These are phyloP conservation scores for Novymonas esmeraldas DNA, from an alignment of 208 protist genomes.

Conservation along the genomic window DNA sequence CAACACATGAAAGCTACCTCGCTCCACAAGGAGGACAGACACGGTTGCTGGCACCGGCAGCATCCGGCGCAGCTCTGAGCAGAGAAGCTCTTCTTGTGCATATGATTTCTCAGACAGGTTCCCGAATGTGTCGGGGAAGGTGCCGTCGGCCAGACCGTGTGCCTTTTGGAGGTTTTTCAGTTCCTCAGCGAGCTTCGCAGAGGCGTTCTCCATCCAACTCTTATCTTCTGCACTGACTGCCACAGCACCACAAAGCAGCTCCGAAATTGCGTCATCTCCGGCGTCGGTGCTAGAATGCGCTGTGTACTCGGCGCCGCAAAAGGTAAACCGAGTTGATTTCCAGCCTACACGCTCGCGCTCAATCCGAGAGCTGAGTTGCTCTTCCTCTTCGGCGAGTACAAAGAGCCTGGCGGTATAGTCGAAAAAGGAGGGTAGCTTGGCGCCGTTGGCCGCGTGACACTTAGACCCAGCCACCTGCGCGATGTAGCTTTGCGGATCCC, in stretches of 20 bases:
- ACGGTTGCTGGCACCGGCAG: neutral
- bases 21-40: neutral
- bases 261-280: neutral
- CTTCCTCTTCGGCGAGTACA: neutral
- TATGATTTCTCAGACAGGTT: neutral
- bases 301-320: neutral
- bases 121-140: neutral
- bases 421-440: conserved; percentile 1
- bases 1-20: neutral
- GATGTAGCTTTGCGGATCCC: conserved; percentile 7
- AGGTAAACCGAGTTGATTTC: neutral
- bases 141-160: neutral
- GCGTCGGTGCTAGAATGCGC: neutral
- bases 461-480: neutral
- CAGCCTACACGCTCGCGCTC: neutral
- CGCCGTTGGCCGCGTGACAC: too few relatives aligned
- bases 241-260: neutral
- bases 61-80: neutral
- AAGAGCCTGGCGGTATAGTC: neutral
- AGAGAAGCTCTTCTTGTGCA: neutral
- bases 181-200: neutral
- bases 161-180: neutral
- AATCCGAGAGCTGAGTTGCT: neutral
- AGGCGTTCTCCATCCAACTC: neutral
- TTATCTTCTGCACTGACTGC: neutral